phyloP scores from a whole-genome alignment of 805 yeast genomes.

The Alloascoidea hylecoeti region DNA sequence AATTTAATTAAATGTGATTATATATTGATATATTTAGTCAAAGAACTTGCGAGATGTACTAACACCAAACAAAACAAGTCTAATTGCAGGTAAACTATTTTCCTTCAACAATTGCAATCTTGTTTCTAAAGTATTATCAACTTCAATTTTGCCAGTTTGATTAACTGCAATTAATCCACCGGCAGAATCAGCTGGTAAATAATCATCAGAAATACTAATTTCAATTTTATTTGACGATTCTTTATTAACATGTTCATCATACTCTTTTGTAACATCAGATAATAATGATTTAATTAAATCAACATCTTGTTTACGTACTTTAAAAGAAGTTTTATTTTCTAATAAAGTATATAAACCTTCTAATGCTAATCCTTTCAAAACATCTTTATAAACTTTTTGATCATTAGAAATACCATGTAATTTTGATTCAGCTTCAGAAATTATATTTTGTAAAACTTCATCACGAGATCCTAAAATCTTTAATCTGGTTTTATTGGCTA shows the following conservation, averaged over 20 bases:
- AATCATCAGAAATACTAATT: conserved; percentile 41
- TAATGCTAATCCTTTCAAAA: conserved; percentile 65
- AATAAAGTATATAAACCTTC: conserved; percentile 61
- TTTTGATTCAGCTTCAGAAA: conserved; percentile 51
- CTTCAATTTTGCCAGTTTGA: conserved; percentile 69
- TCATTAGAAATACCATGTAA: conserved; percentile 45
- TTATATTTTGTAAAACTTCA: conserved; percentile 59
- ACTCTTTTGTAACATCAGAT: conserved; percentile 45
- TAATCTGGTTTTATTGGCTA: conserved; percentile 90
- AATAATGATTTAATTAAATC: conserved; percentile 45
- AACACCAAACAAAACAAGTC: conserved; percentile 81
- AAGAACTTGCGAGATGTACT: conserved; percentile 82
- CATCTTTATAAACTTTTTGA: conserved; percentile 43
- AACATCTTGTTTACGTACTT: conserved; percentile 54
- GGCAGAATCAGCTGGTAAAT: conserved; percentile 46
- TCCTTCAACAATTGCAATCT: conserved; percentile 73
- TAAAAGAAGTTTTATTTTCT: conserved; percentile 53
- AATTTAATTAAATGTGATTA: too few relatives aligned
- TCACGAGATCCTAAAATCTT: conserved; percentile 81
- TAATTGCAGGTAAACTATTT: conserved; percentile 83
- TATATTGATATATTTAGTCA: too few relatives aligned
- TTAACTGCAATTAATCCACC: conserved; percentile 80
- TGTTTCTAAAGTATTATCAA: conserved; percentile 88
- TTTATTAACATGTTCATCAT: conserved; percentile 45
- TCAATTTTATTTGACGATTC: too few relatives aligned